Evolutionary conservation across 2,329 filamentous ascomycete species (phyloP), one percentile per base, ranked within the genome.

Genomic region (Verticillium alfalfae): DNA sequence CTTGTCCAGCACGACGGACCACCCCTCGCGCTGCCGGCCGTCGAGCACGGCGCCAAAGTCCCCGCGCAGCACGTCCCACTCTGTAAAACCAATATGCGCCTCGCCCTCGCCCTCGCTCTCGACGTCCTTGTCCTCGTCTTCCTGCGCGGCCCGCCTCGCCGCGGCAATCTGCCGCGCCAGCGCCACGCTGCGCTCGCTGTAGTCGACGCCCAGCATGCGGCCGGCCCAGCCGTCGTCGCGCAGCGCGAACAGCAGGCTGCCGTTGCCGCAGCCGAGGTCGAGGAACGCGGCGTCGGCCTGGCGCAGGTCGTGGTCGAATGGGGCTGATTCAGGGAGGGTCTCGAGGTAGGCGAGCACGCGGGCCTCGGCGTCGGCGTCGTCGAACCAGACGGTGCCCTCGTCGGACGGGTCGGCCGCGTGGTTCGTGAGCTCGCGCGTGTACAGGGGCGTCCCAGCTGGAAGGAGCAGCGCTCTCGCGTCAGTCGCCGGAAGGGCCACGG

Each of bases 1-100:
- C 78, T 99, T 99, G 76, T 99, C 95, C n/a, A 97, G 84, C 0
- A 97, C 89, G 0, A 97, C 86, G 75, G 98, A 93, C 78, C 93
- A 98, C 1, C 90, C 90, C 0, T 74, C 72, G 4, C 9, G 2
- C 37, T 74, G 67, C 2, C 62, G 26, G 10, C 68, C 68, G 18
- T 62, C 63, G 31, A 73, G 68, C 2, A 83, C 77, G 0, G 72
- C 68, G 0, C 66, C 63, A 38, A 76, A 70, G 2, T 75, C 63
- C 1, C 78, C 78, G 10, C 71, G 70, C 4, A 93, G 76, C 60
- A 91, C 81, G 70, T 91, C 87, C 87, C 89, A 92, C 58, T 84
- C 76, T 13, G 65, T 65, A 63, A 86, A 84, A 55, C 76, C 71
- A 55, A 84, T 73, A 13, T 66, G 56, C 10, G 18, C 54, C 60